phyloP scores from a whole-genome alignment of 495 filamentous ascomycete genomes.

The Margaritispora aquatica region DNA sequence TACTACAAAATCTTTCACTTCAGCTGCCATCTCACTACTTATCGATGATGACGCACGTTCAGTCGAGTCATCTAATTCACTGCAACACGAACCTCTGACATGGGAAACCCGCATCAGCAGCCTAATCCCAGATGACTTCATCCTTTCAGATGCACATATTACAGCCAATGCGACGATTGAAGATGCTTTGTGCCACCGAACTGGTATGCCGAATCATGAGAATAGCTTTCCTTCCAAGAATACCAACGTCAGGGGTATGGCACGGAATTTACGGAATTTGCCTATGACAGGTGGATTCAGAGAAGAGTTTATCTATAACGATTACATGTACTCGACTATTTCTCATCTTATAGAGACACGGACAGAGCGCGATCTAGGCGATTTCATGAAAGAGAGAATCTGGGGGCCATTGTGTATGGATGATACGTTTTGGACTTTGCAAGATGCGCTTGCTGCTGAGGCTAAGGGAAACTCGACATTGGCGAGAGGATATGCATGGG shows the following conservation, averaged over 20 bases:
- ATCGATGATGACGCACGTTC: constrained; percentile 36
- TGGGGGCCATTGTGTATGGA: constrained; percentile 2
- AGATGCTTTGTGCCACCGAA: constrained; percentile 43
- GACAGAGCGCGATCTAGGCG: neutral
- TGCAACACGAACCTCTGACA: neutral
- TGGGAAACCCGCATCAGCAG: neutral
- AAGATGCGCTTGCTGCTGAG: neutral
- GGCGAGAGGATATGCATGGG: neutral
- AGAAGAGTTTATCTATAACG: neutral
- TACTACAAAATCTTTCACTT: constrained; percentile 52
- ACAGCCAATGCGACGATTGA: constrained; percentile 44
- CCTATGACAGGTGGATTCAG: neutral
- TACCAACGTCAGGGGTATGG: neutral
- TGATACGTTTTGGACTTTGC: neutral
- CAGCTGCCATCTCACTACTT: constrained; percentile 38
- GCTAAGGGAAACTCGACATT: neutral
- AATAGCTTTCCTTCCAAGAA: neutral
- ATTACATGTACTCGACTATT: neutral
- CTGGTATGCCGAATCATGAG: constrained; percentile 41
- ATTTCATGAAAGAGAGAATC: neutral
- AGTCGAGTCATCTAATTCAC: neutral
- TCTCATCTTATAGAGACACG: neutral
- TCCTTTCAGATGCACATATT: constrained; percentile 36
- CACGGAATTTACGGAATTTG: neutral
- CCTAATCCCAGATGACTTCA: constrained; percentile 48